A percentile compares a stretch with the other conserved stretches of the same genome.
phyloP scores from a whole-genome alignment of 768 basidiomycete genomes.

The Auriscalpium orientale region DNA sequence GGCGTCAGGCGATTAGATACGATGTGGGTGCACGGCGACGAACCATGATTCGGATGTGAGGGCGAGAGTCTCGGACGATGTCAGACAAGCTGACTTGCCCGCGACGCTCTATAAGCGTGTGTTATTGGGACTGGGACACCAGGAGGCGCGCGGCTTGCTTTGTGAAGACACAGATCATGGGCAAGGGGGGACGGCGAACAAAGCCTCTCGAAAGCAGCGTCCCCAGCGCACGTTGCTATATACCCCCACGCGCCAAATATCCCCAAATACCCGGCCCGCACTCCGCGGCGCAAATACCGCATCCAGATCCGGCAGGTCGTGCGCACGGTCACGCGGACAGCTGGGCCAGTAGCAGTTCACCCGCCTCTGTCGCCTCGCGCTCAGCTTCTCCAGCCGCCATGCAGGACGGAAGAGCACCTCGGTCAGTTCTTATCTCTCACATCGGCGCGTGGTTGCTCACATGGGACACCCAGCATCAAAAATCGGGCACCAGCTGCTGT shows the following conservation, averaged over 20 bases:
- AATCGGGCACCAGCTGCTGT: constrained; percentile 93
- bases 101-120: constrained; percentile 16
- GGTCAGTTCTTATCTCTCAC: constrained; percentile 31
- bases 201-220: background rate
- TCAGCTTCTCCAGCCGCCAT: constrained; percentile 27
- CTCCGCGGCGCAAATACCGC: too few relatives aligned
- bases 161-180: constrained; percentile 13
- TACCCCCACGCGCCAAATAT: constrained; percentile 11
- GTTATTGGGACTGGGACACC: constrained; percentile 17
- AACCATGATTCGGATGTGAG: constrained; percentile 8
- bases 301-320: too few relatives aligned
- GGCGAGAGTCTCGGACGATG: constrained; percentile 11
- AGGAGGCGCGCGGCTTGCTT: constrained; percentile 8
- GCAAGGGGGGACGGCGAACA: constrained; percentile 9
- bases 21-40: background rate
- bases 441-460: background rate
- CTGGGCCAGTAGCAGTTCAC: too few relatives aligned
- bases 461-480: constrained; percentile 61
- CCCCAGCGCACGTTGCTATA: constrained; percentile 10
- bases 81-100: constrained; percentile 12
- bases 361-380: too few relatives aligned
- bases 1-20: background rate
- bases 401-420: constrained; percentile 78
- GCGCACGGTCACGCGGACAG: too few relatives aligned
- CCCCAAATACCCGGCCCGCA: constrained; percentile 6